phyloP scores from a whole-genome alignment of 352 stramenopile genomes.

The Globisporangium radiosum region DNA sequence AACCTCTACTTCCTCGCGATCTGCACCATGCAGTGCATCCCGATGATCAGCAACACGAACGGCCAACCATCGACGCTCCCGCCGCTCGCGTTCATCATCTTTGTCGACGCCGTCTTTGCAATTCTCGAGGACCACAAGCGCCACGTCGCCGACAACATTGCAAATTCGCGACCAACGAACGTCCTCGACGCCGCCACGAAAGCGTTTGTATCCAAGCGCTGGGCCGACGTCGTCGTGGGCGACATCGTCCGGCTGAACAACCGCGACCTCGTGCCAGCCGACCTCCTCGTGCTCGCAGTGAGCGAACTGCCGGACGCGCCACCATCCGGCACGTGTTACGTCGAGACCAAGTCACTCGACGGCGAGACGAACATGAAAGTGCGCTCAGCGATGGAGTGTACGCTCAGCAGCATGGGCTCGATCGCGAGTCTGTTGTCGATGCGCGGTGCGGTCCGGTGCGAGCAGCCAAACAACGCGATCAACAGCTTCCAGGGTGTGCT shows the following conservation, averaged over 20 bases:
- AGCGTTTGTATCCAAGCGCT: conserved; percentile 50
- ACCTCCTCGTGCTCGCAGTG: conserved; percentile 79
- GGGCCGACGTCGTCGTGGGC: conserved; percentile 82
- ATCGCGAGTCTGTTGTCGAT: conserved; percentile 38
- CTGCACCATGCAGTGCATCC: conserved; percentile 83
- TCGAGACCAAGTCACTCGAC: conserved; percentile 90
- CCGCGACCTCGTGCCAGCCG: conserved; percentile 74
- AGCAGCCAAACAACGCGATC: conserved; percentile 86
- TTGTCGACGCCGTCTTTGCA: conserved; percentile 84
- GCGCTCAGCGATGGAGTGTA: conserved; percentile 69
- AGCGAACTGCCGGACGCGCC: conserved; percentile 51
- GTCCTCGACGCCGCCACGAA: conserved; percentile 43
- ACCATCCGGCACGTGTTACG: conserved; percentile 78
- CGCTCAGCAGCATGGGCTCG: conserved; percentile 39
- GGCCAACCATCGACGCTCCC: conserved; percentile 83
- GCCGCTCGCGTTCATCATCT: conserved; percentile 88
- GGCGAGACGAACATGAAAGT: conserved; percentile 93
- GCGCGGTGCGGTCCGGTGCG: conserved; percentile 59
- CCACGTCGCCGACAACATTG: conserved; percentile 73
- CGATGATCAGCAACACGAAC: conserved; percentile 87
- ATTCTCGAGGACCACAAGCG: conserved; percentile 85
- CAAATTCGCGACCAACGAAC: conserved; percentile 65
- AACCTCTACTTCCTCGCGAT: conserved; percentile 93
- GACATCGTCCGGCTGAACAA: conserved; percentile 80
- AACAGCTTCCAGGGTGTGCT: conserved; percentile 89